Evolutionary conservation across 345 rosid genomes (phyloP), one percentile per base, ranked within the genome.

Genomic region (Eutrema japonicum): DNA sequence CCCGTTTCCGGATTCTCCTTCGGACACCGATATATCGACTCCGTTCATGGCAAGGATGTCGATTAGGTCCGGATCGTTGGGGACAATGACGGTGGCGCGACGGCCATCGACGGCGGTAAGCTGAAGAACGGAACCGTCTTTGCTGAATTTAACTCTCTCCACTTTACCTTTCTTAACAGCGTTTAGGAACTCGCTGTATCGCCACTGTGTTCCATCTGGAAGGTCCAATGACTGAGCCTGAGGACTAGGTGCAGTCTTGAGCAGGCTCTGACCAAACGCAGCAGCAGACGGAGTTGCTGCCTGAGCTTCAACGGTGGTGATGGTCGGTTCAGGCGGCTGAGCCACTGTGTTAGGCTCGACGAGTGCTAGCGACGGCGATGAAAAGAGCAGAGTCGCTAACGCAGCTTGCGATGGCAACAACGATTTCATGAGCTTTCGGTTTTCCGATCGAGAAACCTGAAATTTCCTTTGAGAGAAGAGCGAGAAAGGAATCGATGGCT

Each of bases 141-240:
- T 58, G 71, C 87, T 89, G 80, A 89, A 89, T 18, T 89, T 86
- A 14, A 89, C 96, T 54, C 92, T 79, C 71, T 89, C 92, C 16
- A 89, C 89, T 60, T 85, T 85, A 27, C 96, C 96, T 58, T 84
- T 85, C 82, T 84, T 89, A 52, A 89, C 96, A 0, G 96, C 92
- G 72, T 83, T 89, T 40, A 89, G 72, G 54, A 89, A 87, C 82
- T 89, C 96, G 75, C 90, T 89, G 92, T 89, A 89, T 1, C 92
- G 80, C 90, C 96, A 89, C 64, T 87, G 89, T 14, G 69, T 79
- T 11, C 96, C 88, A 16, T 89, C 92, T 4, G 96, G 95, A 47
- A 89, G 82, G 56, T 86, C 95, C 5, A 91, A 64, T 46, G 87
- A 71, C 33, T 80, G 84, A 13, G 87, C 53, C 10, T 72, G 70